Evolutionary conservation across 345 rosid genomes (phyloP), one percentile per base, ranked within the genome.

Genomic region (Tarenaya hassleriana): DNA sequence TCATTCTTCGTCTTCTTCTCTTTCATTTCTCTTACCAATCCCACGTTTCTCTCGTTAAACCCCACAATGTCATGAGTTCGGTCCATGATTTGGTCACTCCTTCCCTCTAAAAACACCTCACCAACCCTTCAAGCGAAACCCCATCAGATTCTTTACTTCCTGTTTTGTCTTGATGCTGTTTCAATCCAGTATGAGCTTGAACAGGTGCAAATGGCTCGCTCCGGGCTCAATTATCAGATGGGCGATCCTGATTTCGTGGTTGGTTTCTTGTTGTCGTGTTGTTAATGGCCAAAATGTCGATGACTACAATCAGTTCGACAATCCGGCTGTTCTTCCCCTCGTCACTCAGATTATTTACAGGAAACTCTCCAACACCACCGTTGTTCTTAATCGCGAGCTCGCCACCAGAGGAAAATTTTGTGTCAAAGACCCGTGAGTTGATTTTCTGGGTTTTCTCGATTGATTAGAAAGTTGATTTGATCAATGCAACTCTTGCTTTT

Each of bases 401-500:
- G 67, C 68, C 27, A 61, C 56, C 5, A 54, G 69, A 27, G 77
- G 82, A 57, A 74, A 75, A 31, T 84, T 83, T 76, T 91, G 96
- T 69, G 60, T 91, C 47, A 80, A 50, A 66, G 77, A 87, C 73
- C 77, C 73, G 96, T 91, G 34, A 77, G 87, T 72, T 34, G 12
- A 27, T 47, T 41, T 52, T 63, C n/a, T 11, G 48, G 7, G 48
- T 7, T 34, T 34, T 29, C 19, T 27, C 19, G 14, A 7, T 35
- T 21, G 45, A 34, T 34, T 35, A 21, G 24, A 35, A 42, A 40
- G 3, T 48, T 35, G 54, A 24, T 34, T 10, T 41, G 32, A 19
- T 13, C 33, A 50, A 48, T 29, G 31, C 14, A 16, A 20, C 21
- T 20, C 27, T 41, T 18, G 16, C 13, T 16, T 43, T 41, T 3